Base-by-base conservation (phyloP, 176 grass and related monocot genomes). In the Ananas comosus region DNA sequence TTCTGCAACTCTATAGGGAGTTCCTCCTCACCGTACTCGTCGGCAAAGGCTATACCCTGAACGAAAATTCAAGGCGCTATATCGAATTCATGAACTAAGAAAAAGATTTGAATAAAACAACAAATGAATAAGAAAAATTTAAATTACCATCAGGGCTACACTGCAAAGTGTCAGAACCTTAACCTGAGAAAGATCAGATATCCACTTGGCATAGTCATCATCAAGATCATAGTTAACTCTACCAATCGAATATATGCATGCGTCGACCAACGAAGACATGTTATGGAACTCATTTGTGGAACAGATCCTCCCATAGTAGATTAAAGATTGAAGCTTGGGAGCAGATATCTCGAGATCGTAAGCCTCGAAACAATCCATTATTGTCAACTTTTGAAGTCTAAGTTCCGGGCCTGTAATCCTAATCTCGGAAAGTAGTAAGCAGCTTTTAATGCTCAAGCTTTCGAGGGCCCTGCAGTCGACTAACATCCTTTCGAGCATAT, bases 371-470 rank as follows among this genome's bases (percentile, higher is more conserved):
- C 85, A 92, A 19, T 67, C 0, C 27, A 81, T 51, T 53, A 89
- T 23, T 48, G 76, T 48, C 51, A 93, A 56, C 48, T 14, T 50
- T 58, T 25, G 77, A 69, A 93, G 77, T 23, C n/a, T 76, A 59
- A 74, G 11, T 3, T 63, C 49, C 5, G 65, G 48, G 16, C 85
- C 70, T 9, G 49, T 12, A 72, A 93, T 14, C 19, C 22, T 73
- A 25, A 83, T 68, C 1, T 28, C 12, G 4, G 0, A 14, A 29
- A 86, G 77, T 0, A 8, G 21, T 23, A 14, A 4, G 68, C 83
- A 93, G 21, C 53, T 73, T 42, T 22, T 75, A n/a, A 93, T 80
- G 27, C 67, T 86, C 48, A 93, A 74, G 64, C 22, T 64, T 69
- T 92, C 74, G 0, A 92, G 90, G 8, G 64, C 25, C 0, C 11